Percentiles rank a stretch among this genome's conserved stretches.
phyloP scores from a whole-genome alignment of 2,329 filamentous ascomycete genomes.

The Alternaria sp. region DNA sequence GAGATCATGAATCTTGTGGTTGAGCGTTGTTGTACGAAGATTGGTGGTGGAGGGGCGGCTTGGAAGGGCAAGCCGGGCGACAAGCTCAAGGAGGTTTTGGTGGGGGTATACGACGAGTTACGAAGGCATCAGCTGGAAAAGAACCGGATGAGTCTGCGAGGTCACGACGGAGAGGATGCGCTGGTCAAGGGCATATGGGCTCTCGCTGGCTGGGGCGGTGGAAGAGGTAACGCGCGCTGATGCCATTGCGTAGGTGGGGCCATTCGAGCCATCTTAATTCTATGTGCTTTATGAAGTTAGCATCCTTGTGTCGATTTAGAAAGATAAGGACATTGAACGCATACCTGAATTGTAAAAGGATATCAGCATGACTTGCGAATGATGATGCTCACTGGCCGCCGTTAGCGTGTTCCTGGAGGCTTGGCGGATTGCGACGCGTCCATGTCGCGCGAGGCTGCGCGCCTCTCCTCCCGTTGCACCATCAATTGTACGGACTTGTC shows the following conservation, averaged over 20 bases:
- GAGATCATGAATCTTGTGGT: slow-evolving; percentile 36
- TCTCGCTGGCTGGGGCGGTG: slow-evolving; percentile 41
- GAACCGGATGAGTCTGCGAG: slow-evolving; percentile 33
- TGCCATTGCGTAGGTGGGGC: background rate
- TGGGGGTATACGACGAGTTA: slow-evolving; percentile 36
- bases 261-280: background rate
- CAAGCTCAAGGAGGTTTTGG: slow-evolving; percentile 31
- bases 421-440: background rate
- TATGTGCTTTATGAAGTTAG: background rate
- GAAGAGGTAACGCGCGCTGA: background rate
- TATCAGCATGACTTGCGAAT: background rate
- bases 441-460: background rate
- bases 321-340: background rate
- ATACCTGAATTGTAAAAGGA: background rate
- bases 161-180: slow-evolving; percentile 29
- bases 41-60: slow-evolving; percentile 13
- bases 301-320: background rate
- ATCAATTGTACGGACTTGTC: background rate
- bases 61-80: slow-evolving; percentile 29
- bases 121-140: slow-evolving; percentile 30
- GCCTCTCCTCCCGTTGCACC: background rate
- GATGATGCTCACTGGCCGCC: background rate
- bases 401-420: background rate
- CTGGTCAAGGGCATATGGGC: slow-evolving; percentile 56
- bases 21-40: slow-evolving; percentile 34